Evolutionary conservation across 306 rosid genomes (phyloP).

Genomic region (Rosa persica): DNA sequence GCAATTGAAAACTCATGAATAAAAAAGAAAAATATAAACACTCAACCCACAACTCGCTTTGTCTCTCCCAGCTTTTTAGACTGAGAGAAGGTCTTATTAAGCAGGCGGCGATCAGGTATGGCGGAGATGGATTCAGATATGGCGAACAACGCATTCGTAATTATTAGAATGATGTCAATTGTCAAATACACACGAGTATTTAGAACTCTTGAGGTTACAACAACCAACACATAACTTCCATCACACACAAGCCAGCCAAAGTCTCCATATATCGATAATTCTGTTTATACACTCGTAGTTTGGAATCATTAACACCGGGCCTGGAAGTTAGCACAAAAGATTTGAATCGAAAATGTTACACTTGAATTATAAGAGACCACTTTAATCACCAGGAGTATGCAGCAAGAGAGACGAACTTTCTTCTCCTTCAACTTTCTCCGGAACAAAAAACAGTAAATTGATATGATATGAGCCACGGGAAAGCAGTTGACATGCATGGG

Average conservation of each 20-base stretch:
- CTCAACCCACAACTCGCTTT: no score
- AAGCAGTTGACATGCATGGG: not conserved
- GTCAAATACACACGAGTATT: not conserved
- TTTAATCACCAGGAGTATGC: not conserved
- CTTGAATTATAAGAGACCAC: not conserved
- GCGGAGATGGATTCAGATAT: no score
- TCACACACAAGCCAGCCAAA: not conserved
- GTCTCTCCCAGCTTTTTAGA: no score
- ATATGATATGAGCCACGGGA: not conserved
- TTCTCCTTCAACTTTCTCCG: not conserved
- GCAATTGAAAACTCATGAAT: no score
- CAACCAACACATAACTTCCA: not conserved
- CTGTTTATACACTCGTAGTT: not conserved
- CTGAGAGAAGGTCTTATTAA: no score
- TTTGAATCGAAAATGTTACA: not conserved
- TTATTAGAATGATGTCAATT: not conserved
- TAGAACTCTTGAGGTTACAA: not conserved
- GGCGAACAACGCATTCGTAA: no score
- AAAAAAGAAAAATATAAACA: no score
- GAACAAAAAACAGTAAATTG: not conserved
- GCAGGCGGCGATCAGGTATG: no score
- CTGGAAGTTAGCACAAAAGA: not conserved
- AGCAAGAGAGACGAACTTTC: not conserved
- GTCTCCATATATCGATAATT: not conserved
- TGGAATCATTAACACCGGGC: not conserved